phyloP scores from a whole-genome alignment of 139 green algal species.

The Yamagishiella unicocca region DNA sequence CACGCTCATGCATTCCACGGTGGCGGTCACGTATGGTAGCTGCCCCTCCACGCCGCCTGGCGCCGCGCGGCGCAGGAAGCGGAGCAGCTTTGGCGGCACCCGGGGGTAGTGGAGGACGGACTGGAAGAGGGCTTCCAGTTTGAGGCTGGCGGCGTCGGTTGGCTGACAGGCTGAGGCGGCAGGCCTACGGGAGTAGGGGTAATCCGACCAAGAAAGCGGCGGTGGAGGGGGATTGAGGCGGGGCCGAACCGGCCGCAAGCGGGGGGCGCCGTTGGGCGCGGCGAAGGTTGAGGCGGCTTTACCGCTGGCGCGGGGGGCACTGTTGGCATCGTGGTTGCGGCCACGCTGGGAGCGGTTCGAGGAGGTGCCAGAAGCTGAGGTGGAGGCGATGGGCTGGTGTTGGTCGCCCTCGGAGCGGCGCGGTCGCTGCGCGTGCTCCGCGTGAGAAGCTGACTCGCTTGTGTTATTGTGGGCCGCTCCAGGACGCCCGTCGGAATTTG shows the following conservation, averaged over 20 bases:
- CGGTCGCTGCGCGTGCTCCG: neutral
- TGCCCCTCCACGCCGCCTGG: neutral
- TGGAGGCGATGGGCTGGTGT: neutral
- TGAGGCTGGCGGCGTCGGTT: conserved; percentile 38
- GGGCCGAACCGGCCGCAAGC: conserved; percentile 16
- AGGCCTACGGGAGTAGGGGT: conserved; percentile 15
- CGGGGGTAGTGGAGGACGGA: conserved; percentile 66
- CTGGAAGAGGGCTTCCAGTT: conserved; percentile 73
- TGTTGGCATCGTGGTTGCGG: neutral
- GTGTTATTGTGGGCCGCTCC: no score
- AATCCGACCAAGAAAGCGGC: conserved; percentile 20
- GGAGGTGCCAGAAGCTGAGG: neutral
- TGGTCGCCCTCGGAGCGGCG: neutral
- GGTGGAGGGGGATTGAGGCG: conserved; percentile 14
- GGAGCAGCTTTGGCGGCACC: conserved; percentile 44
- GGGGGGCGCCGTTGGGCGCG: conserved; percentile 51
- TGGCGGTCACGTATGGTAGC: conserved; percentile 13
- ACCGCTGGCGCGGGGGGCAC: neutral
- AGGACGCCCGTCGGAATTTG: no score
- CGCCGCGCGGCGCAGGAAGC: conserved; percentile 10
- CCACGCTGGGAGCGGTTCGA: neutral
- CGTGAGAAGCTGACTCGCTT: no score
- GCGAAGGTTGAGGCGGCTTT: conserved; percentile 24
- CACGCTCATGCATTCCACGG: conserved; percentile 41
- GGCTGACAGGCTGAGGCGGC: neutral